phyloP scores from a whole-genome alignment of 352 stramenopile genomes.

The Halophytophthora polymorphica region DNA sequence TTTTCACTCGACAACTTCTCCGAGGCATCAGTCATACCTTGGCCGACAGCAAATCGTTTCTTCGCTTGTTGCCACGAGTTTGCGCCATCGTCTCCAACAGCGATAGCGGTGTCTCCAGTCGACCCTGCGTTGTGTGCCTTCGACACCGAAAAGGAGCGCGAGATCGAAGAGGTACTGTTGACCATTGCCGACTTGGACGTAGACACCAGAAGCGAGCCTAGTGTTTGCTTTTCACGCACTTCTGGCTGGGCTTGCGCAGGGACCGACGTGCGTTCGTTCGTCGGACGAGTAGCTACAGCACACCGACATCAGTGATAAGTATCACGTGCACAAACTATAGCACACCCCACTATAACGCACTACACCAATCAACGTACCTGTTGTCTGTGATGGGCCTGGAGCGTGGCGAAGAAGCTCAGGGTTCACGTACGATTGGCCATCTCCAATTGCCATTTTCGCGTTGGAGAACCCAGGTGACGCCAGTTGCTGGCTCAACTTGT shows the following conservation, averaged over 20 bases:
- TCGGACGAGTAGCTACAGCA: slow-evolving; percentile 7
- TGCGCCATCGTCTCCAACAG: slow-evolving; percentile 17
- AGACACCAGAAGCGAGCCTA: slow-evolving; percentile 55
- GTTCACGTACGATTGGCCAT: slow-evolving; percentile 82
- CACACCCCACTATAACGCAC: slow-evolving; percentile 1
- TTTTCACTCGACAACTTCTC: slow-evolving; percentile 12
- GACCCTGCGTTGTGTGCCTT: slow-evolving; percentile 6
- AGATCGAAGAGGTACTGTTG: slow-evolving; percentile 62
- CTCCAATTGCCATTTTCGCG: slow-evolving; percentile 54
- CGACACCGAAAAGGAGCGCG: slow-evolving; percentile 50
- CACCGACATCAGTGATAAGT: slow-evolving; percentile 2
- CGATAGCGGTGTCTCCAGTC: slow-evolving; percentile 12
- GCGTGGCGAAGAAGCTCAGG: slow-evolving; percentile 49
- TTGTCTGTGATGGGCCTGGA: slow-evolving; percentile 2
- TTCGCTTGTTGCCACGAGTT: slow-evolving; percentile 33
- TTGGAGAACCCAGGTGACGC: slow-evolving; percentile 9
- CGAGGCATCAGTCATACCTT: slow-evolving; percentile 1
- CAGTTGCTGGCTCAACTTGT: slow-evolving; percentile 10
- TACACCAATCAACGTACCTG: slow-evolving; percentile 17
- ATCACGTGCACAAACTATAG: neutral
- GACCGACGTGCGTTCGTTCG: slow-evolving; percentile 3
- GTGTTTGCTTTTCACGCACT: slow-evolving; percentile 38
- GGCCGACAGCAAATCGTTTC: slow-evolving; percentile 24
- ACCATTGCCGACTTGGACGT: slow-evolving; percentile 58
- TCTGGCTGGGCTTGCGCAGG: slow-evolving; percentile 4